Percentiles rank a stretch among this genome's conserved stretches.
Evolutionary conservation across 164 flowering plant genomes (phyloP).

Genomic region (Nelumbo lutea): DNA sequence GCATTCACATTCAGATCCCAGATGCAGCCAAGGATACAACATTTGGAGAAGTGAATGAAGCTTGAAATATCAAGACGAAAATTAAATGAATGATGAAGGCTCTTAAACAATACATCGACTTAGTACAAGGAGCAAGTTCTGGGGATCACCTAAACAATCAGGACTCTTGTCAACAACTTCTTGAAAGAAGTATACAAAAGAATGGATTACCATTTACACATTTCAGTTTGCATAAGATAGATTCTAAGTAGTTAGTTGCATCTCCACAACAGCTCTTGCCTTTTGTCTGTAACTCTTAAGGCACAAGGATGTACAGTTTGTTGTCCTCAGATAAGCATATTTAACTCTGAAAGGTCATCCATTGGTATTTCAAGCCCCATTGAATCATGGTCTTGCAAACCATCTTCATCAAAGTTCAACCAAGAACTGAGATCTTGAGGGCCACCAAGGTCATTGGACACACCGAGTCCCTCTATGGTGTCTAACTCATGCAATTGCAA

Average conservation of each 20-base stretch:
- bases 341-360: slow-evolving; percentile 66
- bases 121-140: slow-evolving; percentile 16
- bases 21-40: slow-evolving; percentile 2
- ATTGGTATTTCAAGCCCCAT: slow-evolving; percentile 66
- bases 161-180: slow-evolving; percentile 16
- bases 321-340: slow-evolving; percentile 39
- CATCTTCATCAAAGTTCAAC: slow-evolving; percentile 52
- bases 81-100: neutral
- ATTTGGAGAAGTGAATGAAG: neutral
- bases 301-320: slow-evolving; percentile 32
- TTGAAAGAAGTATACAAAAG: slow-evolving; percentile 32
- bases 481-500: slow-evolving; percentile 42
- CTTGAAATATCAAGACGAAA: neutral
- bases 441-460: slow-evolving; percentile 30
- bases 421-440: slow-evolving; percentile 45
- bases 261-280: slow-evolving; percentile 20
- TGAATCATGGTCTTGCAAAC: slow-evolving; percentile 50
- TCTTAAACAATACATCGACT: slow-evolving; percentile 10
- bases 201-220: slow-evolving; percentile 39
- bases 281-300: slow-evolving; percentile 23
- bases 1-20: slow-evolving; percentile 4
- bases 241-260: slow-evolving; percentile 24
- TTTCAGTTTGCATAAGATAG: slow-evolving; percentile 19
- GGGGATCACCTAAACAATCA: slow-evolving; percentile 22
- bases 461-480: slow-evolving; percentile 43